Percentiles rank a stretch among this genome's conserved stretches.
Evolutionary conservation across 179 eudicot species (phyloP).

Genomic region (Drosera spatulata): DNA sequence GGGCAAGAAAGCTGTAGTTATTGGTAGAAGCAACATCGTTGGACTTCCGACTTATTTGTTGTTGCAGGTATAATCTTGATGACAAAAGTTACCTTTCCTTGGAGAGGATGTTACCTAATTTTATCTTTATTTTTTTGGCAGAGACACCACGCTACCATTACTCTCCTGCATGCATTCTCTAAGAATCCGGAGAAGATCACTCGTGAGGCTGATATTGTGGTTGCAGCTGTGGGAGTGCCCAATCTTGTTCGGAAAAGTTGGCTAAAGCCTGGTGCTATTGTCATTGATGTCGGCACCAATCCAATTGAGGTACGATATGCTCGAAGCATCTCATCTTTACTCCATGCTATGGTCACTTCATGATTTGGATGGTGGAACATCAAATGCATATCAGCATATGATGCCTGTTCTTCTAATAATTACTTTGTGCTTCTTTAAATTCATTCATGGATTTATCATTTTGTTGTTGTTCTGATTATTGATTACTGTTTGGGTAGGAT

Average conservation of each 20-base stretch:
- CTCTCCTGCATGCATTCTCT: conserved; percentile 49
- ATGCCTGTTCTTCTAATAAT: too few relatives aligned
- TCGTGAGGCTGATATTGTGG: conserved; percentile 70
- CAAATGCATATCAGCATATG: too few relatives aligned
- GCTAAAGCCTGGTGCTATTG: conserved; percentile 78
- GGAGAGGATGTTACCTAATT: background rate
- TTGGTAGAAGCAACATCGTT: conserved; percentile 86
- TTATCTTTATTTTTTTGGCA: conserved; percentile 16
- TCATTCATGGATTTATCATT: too few relatives aligned
- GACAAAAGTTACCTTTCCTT: too few relatives aligned
- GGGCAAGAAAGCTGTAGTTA: conserved; percentile 82
- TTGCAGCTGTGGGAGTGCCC: conserved; percentile 72
- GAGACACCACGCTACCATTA: conserved; percentile 92
- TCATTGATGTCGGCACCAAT: conserved; percentile 73
- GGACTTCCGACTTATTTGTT: conserved; percentile 70
- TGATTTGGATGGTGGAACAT: too few relatives aligned
- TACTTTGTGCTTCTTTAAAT: too few relatives aligned
- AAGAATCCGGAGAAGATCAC: conserved; percentile 54
- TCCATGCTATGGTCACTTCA: too few relatives aligned
- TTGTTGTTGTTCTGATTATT: background rate
- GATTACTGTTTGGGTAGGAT: conserved; percentile 23
- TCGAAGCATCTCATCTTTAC: too few relatives aligned
- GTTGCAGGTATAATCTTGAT: conserved; percentile 41
- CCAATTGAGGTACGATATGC: conserved; percentile 50
- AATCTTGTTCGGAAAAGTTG: conserved; percentile 77